These are phyloP conservation scores for Starmerella sp. DNA, from an alignment of 805 yeast species.

Conservation along the genomic window DNA sequence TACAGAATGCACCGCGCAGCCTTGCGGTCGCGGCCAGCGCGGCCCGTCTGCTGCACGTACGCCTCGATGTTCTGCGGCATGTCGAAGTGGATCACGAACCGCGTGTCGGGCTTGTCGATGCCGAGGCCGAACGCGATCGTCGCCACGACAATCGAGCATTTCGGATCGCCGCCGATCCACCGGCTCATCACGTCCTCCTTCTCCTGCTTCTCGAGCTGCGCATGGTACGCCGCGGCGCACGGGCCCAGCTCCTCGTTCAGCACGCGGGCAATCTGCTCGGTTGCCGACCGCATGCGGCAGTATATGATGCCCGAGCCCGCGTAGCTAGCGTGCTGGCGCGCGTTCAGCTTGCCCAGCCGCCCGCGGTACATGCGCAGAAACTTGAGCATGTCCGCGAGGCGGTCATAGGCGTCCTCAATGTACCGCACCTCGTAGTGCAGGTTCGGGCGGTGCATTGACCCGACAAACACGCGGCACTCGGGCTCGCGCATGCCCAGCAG, in stretches of 20 bases:
- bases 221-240: slow-evolving; percentile 70
- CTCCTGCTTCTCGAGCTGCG: slow-evolving; percentile 68
- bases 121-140: slow-evolving; percentile 99
- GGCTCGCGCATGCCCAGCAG: slow-evolving; percentile 47
- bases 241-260: slow-evolving; percentile 51
- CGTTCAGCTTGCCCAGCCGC: slow-evolving; percentile 9
- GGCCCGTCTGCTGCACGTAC: slow-evolving; percentile 93
- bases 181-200: slow-evolving; percentile 46
- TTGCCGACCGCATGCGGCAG: slow-evolving; percentile 79
- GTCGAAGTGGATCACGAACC: slow-evolving; percentile 82
- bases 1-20: slow-evolving; percentile 75
- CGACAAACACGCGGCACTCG: slow-evolving; percentile 52
- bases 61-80: slow-evolving; percentile 88
- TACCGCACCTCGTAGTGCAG: slow-evolving; percentile 65
- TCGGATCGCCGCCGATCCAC: slow-evolving; percentile 59
- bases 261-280: slow-evolving; percentile 61
- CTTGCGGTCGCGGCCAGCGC: slow-evolving; percentile 94
- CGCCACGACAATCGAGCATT: slow-evolving; percentile 73
- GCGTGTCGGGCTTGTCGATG: slow-evolving; percentile 88
- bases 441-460: slow-evolving; percentile 81
- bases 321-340: slow-evolving; percentile 3
- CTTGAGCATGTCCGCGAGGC: slow-evolving; percentile 19
- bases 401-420: slow-evolving; percentile 34
- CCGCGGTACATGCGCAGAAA: slow-evolving; percentile 21
- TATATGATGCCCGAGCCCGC: slow-evolving; percentile 65